Evolutionary conservation across 345 rosid genomes (phyloP).

Genomic region (Salix exigua): DNA sequence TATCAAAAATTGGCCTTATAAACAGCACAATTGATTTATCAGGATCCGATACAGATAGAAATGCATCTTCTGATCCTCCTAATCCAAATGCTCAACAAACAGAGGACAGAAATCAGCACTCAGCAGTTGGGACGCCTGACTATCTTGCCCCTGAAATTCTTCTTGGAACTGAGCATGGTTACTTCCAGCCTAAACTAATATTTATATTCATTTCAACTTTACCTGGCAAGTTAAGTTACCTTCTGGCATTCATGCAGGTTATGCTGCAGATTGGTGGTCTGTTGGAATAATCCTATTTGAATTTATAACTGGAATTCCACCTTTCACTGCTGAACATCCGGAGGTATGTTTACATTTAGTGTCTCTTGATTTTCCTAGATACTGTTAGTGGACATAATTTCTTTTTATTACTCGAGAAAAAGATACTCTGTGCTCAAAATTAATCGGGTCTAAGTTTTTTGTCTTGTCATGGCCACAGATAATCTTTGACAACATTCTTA

Average conservation of each 20-base stretch:
- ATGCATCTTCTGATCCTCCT: constrained; percentile 32
- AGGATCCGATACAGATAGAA: constrained; percentile 41
- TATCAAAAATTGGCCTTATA: constrained; percentile 79
- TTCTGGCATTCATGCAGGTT: constrained; percentile 50
- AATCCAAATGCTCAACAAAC: constrained; percentile 36
- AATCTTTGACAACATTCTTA: constrained; percentile 77
- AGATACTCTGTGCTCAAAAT: background rate
- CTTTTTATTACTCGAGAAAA: background rate
- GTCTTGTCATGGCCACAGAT: constrained; percentile 39
- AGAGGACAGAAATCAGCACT: constrained; percentile 44
- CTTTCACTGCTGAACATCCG: constrained; percentile 63
- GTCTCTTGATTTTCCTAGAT: background rate
- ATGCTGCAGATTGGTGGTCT: constrained; percentile 88
- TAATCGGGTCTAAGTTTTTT: constrained; percentile 2
- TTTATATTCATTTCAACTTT: constrained; percentile 8
- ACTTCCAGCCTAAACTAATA: constrained; percentile 16
- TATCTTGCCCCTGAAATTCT: constrained; percentile 91
- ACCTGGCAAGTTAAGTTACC: constrained; percentile 22
- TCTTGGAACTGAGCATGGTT: constrained; percentile 83
- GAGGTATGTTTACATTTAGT: constrained; percentile 44
- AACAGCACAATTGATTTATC: constrained; percentile 74
- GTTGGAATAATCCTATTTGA: constrained; percentile 83
- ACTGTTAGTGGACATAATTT: background rate
- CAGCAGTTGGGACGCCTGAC: constrained; percentile 89
- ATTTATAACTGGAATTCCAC: constrained; percentile 75